Evolutionary conservation across 208 protist genomes (phyloP), one percentile per base, ranked within the genome.

Genomic region (Leishmania amazonensis): DNA sequence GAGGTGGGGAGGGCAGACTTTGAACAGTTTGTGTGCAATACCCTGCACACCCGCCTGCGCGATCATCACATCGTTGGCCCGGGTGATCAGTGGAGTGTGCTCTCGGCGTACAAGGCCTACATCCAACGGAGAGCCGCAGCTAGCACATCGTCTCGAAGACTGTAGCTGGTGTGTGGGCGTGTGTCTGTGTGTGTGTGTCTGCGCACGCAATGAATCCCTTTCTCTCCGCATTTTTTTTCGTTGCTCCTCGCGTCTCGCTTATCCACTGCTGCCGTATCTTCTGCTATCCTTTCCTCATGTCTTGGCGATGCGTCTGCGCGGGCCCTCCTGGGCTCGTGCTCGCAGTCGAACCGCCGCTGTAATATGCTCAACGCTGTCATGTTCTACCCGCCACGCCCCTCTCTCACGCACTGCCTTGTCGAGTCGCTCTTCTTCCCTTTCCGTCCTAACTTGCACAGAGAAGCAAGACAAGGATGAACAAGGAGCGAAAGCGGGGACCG

Each of bases 101-200:
- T 28, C 62, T 80, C 81, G n/a, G 81, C 81, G 58, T 81, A 75
- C 68, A 42, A 45, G 38, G 51, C 75, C 40, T 78, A 67, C 57
- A 21, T 42, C 3, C 54, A 38, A 51, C 54, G 49, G 9, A 57
- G 40, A 38, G 21, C 21, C 8, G 75, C 57, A n/a, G 75, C 35
- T 49, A 47, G 47, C 38, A n/a, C 45, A 53, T 17, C 42, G 70
- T 35, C n/a, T 2, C 24, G 28, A 51, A 31, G 45, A 28, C 45
- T 51, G 3, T 51, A 51, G 45, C 45, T 3, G 45, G 40, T 31
- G 19, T 53, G 68, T 28, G 0, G 3, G 42, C 9, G 42, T 45
- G 49, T 53, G 49, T 53, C n/a, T 21, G 5, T 53, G 68, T 31
- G 40, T 31, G 19, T 53, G 70, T 31, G 70, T 7, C 24, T 3